Conservation (phyloP, 2,329 filamentous ascomycete species). For the Blumeria graminis region DNA sequence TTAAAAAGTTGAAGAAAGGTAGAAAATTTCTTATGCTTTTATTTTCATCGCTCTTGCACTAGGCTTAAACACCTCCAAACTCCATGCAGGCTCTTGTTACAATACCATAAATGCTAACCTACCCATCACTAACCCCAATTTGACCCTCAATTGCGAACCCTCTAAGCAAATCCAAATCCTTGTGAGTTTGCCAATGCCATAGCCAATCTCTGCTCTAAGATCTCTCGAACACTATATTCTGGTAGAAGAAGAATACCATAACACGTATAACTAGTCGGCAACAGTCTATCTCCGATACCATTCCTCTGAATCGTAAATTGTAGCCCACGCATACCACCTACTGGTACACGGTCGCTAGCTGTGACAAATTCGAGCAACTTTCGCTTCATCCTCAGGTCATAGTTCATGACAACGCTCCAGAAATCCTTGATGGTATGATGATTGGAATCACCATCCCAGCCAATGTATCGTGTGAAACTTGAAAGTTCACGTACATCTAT, state of each 20-base stretch:
- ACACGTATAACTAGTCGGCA: conserved; percentile 82
- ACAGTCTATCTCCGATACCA: conserved; percentile 33
- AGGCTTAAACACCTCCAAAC: too few species aligned
- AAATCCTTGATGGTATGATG: conserved; percentile 55
- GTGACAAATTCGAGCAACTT: conserved; percentile 84
- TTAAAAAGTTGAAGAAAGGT: too few species aligned
- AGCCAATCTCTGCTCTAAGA: conserved; percentile 49
- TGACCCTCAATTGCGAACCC: background rate
- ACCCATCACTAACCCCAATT: too few species aligned
- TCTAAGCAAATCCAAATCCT: conserved; percentile 63
- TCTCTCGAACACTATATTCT: conserved; percentile 48
- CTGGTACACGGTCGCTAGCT: conserved; percentile 70
- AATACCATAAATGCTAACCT: too few species aligned
- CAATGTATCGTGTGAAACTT: conserved; percentile 52
- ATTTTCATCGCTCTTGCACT: too few species aligned
- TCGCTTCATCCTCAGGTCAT: conserved; percentile 42
- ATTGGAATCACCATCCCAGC: conserved; percentile 34
- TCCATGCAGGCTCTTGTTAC: too few species aligned
- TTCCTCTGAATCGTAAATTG: conserved; percentile 68
- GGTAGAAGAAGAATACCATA: conserved; percentile 75
- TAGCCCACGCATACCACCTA: conserved; percentile 60
- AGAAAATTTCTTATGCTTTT: too few species aligned
- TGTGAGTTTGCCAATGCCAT: conserved; percentile 72
- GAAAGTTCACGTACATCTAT: conserved; percentile 58
- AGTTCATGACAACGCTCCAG: conserved; percentile 55